Evolutionary conservation across 2,329 filamentous ascomycete species (phyloP).

Genomic region (Cercospora canescens): DNA sequence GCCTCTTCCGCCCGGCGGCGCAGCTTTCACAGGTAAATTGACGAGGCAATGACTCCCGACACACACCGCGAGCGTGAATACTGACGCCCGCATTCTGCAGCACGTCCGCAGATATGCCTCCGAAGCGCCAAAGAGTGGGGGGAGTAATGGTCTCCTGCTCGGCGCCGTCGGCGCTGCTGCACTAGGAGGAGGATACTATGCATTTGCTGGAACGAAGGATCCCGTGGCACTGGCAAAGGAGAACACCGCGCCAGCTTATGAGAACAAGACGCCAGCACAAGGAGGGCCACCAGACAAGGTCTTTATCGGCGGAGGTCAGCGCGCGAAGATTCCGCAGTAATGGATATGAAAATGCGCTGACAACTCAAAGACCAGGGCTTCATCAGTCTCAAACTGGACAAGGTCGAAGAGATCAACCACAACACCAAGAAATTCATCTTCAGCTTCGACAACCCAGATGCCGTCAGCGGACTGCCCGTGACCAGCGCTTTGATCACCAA

Average conservation of each 20-base stretch:
- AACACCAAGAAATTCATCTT: slow-evolving; percentile 95
- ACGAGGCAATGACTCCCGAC: background rate
- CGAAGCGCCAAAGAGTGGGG: slow-evolving; percentile 52
- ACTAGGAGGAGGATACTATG: slow-evolving; percentile 58
- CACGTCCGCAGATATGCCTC: slow-evolving; percentile 74
- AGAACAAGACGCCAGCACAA: slow-evolving; percentile 39
- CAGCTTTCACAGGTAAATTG: slow-evolving; percentile 38
- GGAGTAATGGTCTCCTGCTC: slow-evolving; percentile 62
- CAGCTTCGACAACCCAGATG: slow-evolving; percentile 77
- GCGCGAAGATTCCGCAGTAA: background rate
- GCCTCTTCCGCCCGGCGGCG: slow-evolving; percentile 28
- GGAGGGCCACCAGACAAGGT: slow-evolving; percentile 48
- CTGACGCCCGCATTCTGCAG: slow-evolving; percentile 41
- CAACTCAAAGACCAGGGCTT: slow-evolving; percentile 73
- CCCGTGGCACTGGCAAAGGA: slow-evolving; percentile 26
- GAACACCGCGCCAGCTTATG: slow-evolving; percentile 36
- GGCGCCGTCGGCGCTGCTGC: slow-evolving; percentile 60
- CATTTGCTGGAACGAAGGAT: slow-evolving; percentile 25
- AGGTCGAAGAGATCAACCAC: slow-evolving; percentile 79
- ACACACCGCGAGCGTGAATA: background rate
- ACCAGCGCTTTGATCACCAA: slow-evolving; percentile 89
- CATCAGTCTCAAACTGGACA: slow-evolving; percentile 75
- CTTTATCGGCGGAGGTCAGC: slow-evolving; percentile 67
- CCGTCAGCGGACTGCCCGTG: slow-evolving; percentile 77
- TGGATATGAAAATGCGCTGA: background rate